Conservation (phyloP, 768 basidiomycete genomes). For the Fomitopsis serialis region DNA sequence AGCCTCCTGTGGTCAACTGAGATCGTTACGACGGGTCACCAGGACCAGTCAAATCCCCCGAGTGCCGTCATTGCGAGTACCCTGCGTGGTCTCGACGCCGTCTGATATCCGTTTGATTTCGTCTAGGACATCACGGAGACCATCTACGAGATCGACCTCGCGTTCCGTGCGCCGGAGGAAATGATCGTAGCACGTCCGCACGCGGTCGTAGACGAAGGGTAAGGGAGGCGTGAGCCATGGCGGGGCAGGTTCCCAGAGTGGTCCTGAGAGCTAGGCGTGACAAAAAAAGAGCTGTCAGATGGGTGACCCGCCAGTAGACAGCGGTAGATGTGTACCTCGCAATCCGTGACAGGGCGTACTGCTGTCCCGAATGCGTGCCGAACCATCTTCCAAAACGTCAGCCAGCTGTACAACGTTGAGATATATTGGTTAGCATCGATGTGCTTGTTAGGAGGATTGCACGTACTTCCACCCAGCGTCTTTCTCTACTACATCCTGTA, state of each 20-base stretch:
- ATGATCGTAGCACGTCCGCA: conserved; percentile 13
- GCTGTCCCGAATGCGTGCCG: conserved; percentile 13
- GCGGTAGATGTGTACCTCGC: background rate
- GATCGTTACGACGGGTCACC: too few species aligned
- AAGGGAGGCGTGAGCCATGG: conserved; percentile 12
- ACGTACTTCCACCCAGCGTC: conserved; percentile 28
- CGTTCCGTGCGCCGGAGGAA: conserved; percentile 12
- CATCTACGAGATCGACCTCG: conserved; percentile 1
- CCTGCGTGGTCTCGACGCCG: background rate
- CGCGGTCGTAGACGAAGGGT: conserved; percentile 7
- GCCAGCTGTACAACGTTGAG: conserved; percentile 16
- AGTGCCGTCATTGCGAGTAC: too few species aligned
- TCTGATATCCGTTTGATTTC: background rate
- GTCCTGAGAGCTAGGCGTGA: background rate
- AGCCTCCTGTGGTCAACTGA: too few species aligned
- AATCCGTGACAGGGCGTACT: background rate
- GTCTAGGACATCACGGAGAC: conserved; percentile 2
- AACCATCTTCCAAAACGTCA: conserved; percentile 25
- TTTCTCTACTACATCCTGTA: conserved; percentile 25
- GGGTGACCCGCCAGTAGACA: background rate
- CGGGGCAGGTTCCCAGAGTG: conserved; percentile 13
- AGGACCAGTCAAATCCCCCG: too few species aligned
- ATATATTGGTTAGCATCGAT: background rate
- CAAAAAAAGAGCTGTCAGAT: background rate
- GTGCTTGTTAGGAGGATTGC: background rate